Evolutionary conservation across 495 filamentous ascomycete species (phyloP).

Genomic region (Neurospora tetrasperma): DNA sequence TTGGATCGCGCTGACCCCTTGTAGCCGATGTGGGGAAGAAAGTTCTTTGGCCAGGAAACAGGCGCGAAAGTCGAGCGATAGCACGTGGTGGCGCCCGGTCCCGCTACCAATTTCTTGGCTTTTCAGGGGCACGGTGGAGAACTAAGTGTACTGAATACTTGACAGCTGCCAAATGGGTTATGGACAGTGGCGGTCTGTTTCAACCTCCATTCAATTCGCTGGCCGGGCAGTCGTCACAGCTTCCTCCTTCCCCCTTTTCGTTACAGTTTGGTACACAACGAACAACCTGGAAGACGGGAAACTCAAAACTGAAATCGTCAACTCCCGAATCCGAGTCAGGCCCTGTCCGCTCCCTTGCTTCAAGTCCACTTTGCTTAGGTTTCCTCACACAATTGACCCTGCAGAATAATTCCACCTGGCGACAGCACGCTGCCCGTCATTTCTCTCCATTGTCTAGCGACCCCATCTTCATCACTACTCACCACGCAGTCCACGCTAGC

Average conservation of each 20-base stretch:
- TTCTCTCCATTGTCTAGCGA: neutral
- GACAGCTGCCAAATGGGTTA: neutral
- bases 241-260: constrained; percentile 3
- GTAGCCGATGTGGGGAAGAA: neutral
- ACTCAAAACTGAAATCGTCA: neutral
- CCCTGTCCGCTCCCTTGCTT: neutral
- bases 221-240: neutral
- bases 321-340: neutral
- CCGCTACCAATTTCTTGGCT: neutral
- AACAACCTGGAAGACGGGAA: neutral
- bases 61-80: neutral
- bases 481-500: neutral
- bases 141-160: neutral
- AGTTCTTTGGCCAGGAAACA: neutral
- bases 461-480: neutral
- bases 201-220: constrained; percentile 1
- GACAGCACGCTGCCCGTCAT: neutral
- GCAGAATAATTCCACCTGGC: neutral
- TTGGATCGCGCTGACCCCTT: neutral
- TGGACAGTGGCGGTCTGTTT: constrained; percentile 7
- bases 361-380: neutral
- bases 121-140: neutral
- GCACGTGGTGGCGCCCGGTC: neutral
- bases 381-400: neutral
- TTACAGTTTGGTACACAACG: neutral